Evolutionary conservation across 148 eudicot species (phyloP), one percentile per base, ranked within the genome.

Genomic region (Rhododendron griersonianum): DNA sequence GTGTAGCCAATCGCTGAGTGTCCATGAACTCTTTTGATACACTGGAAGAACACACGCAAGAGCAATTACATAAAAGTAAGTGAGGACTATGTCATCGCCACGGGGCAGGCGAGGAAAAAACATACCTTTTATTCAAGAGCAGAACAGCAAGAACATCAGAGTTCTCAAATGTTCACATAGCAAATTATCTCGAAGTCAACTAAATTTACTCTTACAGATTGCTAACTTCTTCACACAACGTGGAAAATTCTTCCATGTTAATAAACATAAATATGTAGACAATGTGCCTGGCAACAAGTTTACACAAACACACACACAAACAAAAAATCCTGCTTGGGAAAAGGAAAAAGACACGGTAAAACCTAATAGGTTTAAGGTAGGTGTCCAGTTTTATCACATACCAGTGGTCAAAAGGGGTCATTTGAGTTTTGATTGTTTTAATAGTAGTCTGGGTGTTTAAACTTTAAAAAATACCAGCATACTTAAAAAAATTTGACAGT

Each of bases 11-110:
- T n/a, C 91, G 82, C 85, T 83, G 82, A 15, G 94, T 91, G 89
- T 92, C 90, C 83, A 30, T 83, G 87, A 92, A 92, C 75, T 88
- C 92, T 88, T 92, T 91, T 61, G 92, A 92, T 84, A 55, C 18
- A 51, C 93, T 92, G 92, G 69, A 86, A 88, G 59, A 50, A 85
- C 57, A 81, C 11, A 48, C 28, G 21, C 18, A 75, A 65, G 57
- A 87, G 75, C 78, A 86, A 81, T 41, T 81, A 61, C 81, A 23
- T 37, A 21, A 37, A 18, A 50, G 7, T 23, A 18, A 50, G 8
- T 35, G 57, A 65, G 44, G 39, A 67, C 85, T 6, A 2, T 2
- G 23, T 33, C 69, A 71, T 23, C 57, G 18, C 21, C 67, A 35
- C 80, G 37, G 50, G 57, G 41, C 13, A n/a, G 21, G 44, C 48